Evolutionary conservation across 2,329 filamentous ascomycete genomes (phyloP), one percentile per base, ranked within the genome.

Genomic region (Polychaeton citri): DNA sequence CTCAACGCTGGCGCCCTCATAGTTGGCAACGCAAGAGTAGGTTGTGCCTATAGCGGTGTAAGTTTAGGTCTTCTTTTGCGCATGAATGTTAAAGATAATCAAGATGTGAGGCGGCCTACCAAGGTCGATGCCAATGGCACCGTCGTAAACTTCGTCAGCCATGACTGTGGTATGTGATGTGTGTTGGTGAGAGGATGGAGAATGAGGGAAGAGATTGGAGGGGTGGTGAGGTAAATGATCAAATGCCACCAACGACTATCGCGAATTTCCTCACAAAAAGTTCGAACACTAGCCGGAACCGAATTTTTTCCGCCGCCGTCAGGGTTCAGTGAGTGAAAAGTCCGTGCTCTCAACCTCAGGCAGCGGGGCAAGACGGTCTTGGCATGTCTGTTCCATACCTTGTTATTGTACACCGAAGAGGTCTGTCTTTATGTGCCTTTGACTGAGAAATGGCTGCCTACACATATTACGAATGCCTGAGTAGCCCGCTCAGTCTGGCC

Each of bases 61-160:
- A 49, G 53, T 57, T 24, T 20, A 8, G 21, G n/a, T n/a, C n/a
- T n/a, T n/a, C n/a, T n/a, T n/a, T n/a, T n/a, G n/a, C n/a, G n/a
- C n/a, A n/a, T 34, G 20, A 37, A 32, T 39, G 20, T 9, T 32
- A n/a, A n/a, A n/a, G n/a, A n/a, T n/a, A n/a, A n/a, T n/a, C n/a
- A n/a, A n/a, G n/a, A n/a, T n/a, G n/a, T 5, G 24, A 28, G 7
- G 24, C 24, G 7, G 15, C 79, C 59, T 72, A 93, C 88, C 90
- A 72, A 98, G 77, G 80, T 98, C 90, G 73, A 98, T 98, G 79
- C 90, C 90, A 72, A 96, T 85, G 78, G 90, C 90, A 82, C 90
- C 90, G 66, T 98, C 90, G 68, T 96, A 98, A 59, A 92, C 79
- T 79, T 95, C 88, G 67, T 94, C 86, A 65, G 84, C 79, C 88